phyloP scores from a whole-genome alignment of 106 monocot genomes.

The Posidonia australis region DNA sequence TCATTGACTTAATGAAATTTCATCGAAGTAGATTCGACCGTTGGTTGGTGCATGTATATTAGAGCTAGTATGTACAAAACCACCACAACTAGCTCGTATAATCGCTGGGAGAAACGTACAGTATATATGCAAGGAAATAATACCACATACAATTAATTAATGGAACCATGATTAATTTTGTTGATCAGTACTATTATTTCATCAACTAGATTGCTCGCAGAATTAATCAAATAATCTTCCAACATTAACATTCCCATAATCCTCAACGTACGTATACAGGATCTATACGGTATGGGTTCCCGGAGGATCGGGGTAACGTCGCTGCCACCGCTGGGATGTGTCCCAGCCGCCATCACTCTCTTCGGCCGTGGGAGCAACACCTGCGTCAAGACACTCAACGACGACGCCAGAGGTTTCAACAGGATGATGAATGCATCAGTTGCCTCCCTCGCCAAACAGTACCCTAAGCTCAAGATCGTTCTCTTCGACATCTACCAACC shows the following conservation, averaged over 20 bases:
- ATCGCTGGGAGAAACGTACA: no score
- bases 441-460: neutral
- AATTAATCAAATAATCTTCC: neutral
- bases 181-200: no score
- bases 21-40: no score
- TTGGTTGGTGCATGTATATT: no score
- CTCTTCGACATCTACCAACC: conserved; percentile 22
- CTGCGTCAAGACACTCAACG: conserved; percentile 10
- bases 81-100: no score
- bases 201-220: neutral
- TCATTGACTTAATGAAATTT: no score
- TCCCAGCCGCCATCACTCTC: conserved; percentile 16
- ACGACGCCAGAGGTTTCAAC: conserved; percentile 11
- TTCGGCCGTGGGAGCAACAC: conserved; percentile 16
- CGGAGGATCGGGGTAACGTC: conserved; percentile 21
- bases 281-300: conserved; percentile 8
- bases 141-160: no score
- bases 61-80: no score
- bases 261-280: neutral
- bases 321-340: conserved; percentile 13
- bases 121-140: no score
- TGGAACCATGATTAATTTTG: no score
- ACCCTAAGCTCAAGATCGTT: conserved; percentile 9
- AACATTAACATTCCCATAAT: neutral
- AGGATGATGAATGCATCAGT: conserved; percentile 3